These are phyloP conservation scores for Phytophthora cryptogea DNA, from an alignment of 352 stramenopile species.

Conservation along the genomic window DNA sequence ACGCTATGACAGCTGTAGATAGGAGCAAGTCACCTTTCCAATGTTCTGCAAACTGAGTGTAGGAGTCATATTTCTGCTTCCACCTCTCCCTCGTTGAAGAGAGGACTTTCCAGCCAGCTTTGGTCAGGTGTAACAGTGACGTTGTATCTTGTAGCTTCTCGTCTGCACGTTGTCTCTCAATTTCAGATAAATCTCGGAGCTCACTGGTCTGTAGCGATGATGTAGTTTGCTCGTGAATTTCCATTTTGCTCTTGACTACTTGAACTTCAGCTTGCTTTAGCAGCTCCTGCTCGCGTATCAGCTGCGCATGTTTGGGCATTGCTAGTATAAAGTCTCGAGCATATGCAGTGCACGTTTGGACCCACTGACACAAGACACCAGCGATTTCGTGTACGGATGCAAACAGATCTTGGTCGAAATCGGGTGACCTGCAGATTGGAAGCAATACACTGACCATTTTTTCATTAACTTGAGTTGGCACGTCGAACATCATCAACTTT, in stretches of 20 bases:
- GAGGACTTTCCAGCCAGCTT: constrained; percentile 59
- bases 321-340: constrained; percentile 58
- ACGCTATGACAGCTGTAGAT: constrained; percentile 53
- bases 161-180: constrained; percentile 55
- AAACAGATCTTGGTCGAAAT: constrained; percentile 66
- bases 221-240: constrained; percentile 45
- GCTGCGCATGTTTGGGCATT: constrained; percentile 54
- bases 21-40: constrained; percentile 71
- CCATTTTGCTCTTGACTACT: constrained; percentile 34
- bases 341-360: constrained; percentile 54
- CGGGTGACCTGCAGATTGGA: constrained; percentile 59
- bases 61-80: constrained; percentile 43
- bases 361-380: constrained; percentile 66
- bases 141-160: constrained; percentile 54
- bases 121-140: constrained; percentile 58
- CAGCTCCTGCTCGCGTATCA: constrained; percentile 51
- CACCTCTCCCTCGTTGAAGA: constrained; percentile 49
- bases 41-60: constrained; percentile 42
- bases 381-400: constrained; percentile 54
- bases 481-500: constrained; percentile 47
- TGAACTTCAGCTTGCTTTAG: constrained; percentile 43
- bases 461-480: constrained; percentile 42
- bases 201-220: constrained; percentile 41
- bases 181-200: constrained; percentile 49
- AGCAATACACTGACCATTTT: constrained; percentile 59